Conservation (phyloP, 176 grass and related monocot genomes). For the Rhipidocladum racemiflorum region DNA sequence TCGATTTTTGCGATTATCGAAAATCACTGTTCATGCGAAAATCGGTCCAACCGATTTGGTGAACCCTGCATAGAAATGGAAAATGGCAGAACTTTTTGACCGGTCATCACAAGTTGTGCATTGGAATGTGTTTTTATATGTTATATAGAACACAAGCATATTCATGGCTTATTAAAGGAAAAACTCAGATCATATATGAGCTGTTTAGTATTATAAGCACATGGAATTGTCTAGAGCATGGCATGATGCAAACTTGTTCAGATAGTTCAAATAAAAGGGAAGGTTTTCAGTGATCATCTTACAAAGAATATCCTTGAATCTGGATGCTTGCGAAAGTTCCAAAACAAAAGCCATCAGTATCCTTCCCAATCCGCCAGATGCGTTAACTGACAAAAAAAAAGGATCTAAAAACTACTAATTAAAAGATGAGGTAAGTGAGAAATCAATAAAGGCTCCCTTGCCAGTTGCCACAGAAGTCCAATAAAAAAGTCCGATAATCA, state of each 20-base stretch:
- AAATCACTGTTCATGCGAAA: too few relatives aligned
- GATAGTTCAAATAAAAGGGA: not conserved
- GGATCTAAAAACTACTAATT: not conserved
- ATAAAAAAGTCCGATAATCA: not conserved
- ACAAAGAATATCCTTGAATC: slow-evolving; percentile 4
- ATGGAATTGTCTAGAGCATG: not conserved
- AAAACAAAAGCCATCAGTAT: not conserved
- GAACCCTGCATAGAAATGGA: not conserved
- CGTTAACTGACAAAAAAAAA: slow-evolving; percentile 18
- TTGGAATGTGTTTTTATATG: not conserved
- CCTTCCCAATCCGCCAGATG: not conserved
- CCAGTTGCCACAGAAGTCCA: not conserved
- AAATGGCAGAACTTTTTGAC: not conserved
- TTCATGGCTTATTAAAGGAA: not conserved
- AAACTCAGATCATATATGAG: not conserved
- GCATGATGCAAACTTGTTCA: not conserved
- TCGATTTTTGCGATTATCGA: too few relatives aligned
- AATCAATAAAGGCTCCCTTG: not conserved
- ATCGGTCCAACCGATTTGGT: too few relatives aligned
- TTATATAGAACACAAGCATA: not conserved
- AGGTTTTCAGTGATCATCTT: not conserved
- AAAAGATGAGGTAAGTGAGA: slow-evolving; percentile 19
- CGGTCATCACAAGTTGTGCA: not conserved
- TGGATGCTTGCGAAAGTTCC: not conserved
- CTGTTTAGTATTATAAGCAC: not conserved